Evolutionary conservation across 352 stramenopile genomes (phyloP).

Genomic region (Achlya hypogyna): DNA sequence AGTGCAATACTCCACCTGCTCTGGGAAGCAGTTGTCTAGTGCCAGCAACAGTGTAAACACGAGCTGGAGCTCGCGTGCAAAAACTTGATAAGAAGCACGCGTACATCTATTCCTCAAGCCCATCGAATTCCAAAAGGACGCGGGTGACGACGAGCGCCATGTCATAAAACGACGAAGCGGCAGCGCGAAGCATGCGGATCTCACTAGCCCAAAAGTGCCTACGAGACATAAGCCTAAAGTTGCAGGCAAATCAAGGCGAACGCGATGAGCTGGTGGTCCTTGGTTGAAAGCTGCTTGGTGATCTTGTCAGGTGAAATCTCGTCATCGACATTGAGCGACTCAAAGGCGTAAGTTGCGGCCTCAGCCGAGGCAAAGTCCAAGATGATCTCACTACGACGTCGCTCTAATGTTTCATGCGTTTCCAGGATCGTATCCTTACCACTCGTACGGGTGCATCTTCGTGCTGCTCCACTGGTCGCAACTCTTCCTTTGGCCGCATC

Average conservation of each 20-base stretch:
- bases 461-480: too few species aligned
- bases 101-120: conserved; percentile 25
- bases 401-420: too few species aligned
- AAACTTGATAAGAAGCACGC: neutral
- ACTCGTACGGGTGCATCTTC: conserved; percentile 77
- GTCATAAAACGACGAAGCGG: conserved; percentile 82
- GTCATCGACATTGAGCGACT: conserved; percentile 79
- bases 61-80: too few species aligned
- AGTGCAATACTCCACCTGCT: too few species aligned
- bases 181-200: conserved; percentile 70
- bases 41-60: too few species aligned
- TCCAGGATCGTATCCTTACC: conserved; percentile 28
- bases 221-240: conserved; percentile 10
- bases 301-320: conserved; percentile 84
- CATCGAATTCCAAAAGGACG: conserved; percentile 80
- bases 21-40: too few species aligned
- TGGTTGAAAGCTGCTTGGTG: conserved; percentile 49
- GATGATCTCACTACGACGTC: conserved; percentile 47
- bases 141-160: conserved; percentile 66
- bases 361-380: conserved; percentile 54
- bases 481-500: too few species aligned
- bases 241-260: conserved; percentile 24
- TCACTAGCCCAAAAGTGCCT: conserved; percentile 78
- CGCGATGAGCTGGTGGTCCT: conserved; percentile 55
- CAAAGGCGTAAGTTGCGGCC: conserved; percentile 57